Percentiles rank a stretch among this genome's conserved stretches.
Evolutionary conservation across 2,329 filamentous ascomycete genomes (phyloP).

Genomic region (Mycosphaerelloides madeirae): DNA sequence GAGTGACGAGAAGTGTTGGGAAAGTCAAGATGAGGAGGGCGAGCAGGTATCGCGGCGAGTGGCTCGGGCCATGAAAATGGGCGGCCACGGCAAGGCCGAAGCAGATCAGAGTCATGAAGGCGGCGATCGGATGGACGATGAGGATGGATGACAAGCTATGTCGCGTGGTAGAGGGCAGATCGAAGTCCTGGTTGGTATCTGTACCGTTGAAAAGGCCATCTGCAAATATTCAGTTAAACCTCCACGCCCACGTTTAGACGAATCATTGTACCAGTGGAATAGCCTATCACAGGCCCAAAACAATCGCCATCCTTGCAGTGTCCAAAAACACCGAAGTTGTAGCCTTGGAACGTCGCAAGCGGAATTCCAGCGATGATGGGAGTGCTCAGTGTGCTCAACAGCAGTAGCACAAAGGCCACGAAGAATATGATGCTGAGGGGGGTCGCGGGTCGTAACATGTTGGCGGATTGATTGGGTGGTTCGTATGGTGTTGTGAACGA

Average conservation of each 20-base stretch:
- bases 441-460: conserved; percentile 86
- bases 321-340: conserved; percentile 89
- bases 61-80: conserved; percentile 81
- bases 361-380: conserved; percentile 83
- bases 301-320: conserved; percentile 68
- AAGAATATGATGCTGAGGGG: conserved; percentile 83
- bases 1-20: conserved; percentile 73
- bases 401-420: conserved; percentile 74
- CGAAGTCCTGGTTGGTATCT: conserved; percentile 49
- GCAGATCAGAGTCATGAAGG: conserved; percentile 78
- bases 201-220: conserved; percentile 45
- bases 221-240: conserved; percentile 22
- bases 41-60: conserved; percentile 84
- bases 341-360: conserved; percentile 68
- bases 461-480: conserved; percentile 28
- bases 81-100: conserved; percentile 72
- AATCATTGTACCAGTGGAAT: conserved; percentile 66
- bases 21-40: conserved; percentile 80
- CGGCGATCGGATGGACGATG: conserved; percentile 87
- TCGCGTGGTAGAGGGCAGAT: conserved; percentile 60
- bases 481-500: no score
- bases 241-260: conserved; percentile 27
- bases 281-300: conserved; percentile 73
- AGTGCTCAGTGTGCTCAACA: conserved; percentile 85
- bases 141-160: conserved; percentile 78